These are phyloP conservation scores for Neonectria faginata DNA, from an alignment of 2,329 filamentous ascomycete genomes.

Conservation along the genomic window DNA sequence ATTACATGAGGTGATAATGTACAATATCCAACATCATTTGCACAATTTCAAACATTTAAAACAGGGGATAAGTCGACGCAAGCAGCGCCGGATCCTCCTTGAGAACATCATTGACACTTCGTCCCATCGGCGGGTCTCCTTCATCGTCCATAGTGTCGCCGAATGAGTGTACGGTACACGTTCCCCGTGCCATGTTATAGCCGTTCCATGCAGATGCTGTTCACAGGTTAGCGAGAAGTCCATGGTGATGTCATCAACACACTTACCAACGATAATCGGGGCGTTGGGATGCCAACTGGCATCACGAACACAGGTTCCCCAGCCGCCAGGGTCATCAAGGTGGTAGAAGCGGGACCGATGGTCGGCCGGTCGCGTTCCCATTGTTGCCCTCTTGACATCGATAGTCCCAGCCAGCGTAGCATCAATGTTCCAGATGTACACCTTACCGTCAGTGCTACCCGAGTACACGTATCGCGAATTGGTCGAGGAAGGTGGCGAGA, in stretches of 20 bases:
- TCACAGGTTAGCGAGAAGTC: slow-evolving; percentile 30
- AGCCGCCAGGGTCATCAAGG: slow-evolving; percentile 66
- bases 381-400: slow-evolving; percentile 79
- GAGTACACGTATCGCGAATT: slow-evolving; percentile 94
- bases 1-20: slow-evolving; percentile 36
- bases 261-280: slow-evolving; percentile 77
- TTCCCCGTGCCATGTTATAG: slow-evolving; percentile 77
- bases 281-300: slow-evolving; percentile 91
- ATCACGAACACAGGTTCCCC: slow-evolving; percentile 86
- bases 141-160: slow-evolving; percentile 75
- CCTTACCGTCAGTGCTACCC: slow-evolving; percentile 88
- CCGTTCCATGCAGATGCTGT: slow-evolving; percentile 86
- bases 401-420: slow-evolving; percentile 83
- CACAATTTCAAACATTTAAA: slow-evolving; percentile 24
- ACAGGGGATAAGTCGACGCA: slow-evolving; percentile 33
- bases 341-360: slow-evolving; percentile 67
- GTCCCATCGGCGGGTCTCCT: slow-evolving; percentile 69
- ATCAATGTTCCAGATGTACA: slow-evolving; percentile 94
- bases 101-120: slow-evolving; percentile 71
- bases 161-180: slow-evolving; percentile 82
- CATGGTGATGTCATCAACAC: not conserved
- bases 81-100: slow-evolving; percentile 51
- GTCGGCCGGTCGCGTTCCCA: slow-evolving; percentile 68
- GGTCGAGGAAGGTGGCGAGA: slow-evolving; percentile 86
- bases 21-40: slow-evolving; percentile 43